Evolutionary conservation across 768 basidiomycete species (phyloP), one percentile per base, ranked within the genome.

Genomic region (Gelatoporia subvermispora): DNA sequence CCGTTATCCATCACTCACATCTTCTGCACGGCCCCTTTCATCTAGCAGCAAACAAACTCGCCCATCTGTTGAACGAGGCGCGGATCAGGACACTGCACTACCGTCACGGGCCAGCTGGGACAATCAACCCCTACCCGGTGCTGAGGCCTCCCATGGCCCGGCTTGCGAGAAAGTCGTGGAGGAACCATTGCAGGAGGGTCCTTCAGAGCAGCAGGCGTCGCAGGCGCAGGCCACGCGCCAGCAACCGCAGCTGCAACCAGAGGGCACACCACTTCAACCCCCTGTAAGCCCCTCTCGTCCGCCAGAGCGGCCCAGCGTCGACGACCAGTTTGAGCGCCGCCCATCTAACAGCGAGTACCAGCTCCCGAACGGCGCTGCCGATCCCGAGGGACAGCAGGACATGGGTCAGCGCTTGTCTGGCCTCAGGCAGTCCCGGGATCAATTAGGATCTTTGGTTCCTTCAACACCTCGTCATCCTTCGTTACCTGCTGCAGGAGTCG

Each of bases 381-480:
- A 38, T 9, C 28, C 49, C 31, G 49, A 45, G 8, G 55, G 48
- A 41, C 45, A 38, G 10, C 52, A 48, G 23, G 58, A 60, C 17
- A 60, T 61, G 58, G 62, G 62, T 11, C 62, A 61, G 50, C 60
- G 57, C 18, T n/a, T 36, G 20, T 60, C 62, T 17, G 52, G 47
- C 44, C 56, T 47, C 49, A 53, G 45, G 51, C 49, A 25, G 47
- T 53, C 47, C 42, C 51, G 17, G 45, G 46, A 35, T 43, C 60
- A 45, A 41, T 54, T 56, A 53, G 64, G 22, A 60, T 69, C 20
- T 16, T 61, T 20, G 59, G 61, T 69, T 43, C 68, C 74, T 23
- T 58, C 72, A 16, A 57, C 66, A 15, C 74, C 74, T 48, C 77
- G 73, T 16, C 78, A 79, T 56, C 69, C 78, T 4, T 64, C 75